Percentiles rank a stretch among this genome's conserved stretches.
Conservation (phyloP, 2,329 filamentous ascomycete genomes). For the Pseudogymnoascus sp. region DNA sequence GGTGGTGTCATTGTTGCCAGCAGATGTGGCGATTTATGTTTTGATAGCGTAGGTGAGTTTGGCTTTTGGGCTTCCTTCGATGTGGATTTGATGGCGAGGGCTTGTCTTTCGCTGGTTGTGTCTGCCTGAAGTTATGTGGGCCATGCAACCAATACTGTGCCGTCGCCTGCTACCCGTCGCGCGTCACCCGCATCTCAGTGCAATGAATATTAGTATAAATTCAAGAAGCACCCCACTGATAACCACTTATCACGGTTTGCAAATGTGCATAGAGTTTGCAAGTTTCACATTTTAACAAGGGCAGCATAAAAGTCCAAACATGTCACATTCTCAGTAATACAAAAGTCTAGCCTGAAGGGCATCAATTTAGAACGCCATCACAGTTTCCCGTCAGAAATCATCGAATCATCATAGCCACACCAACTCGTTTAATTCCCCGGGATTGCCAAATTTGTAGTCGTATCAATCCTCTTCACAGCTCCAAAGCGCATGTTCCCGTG, state of each 20-base stretch:
- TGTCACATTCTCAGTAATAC: not conserved
- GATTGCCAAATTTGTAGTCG: not conserved
- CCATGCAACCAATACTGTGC: not conserved
- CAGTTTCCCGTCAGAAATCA: not conserved
- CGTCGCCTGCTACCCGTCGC: no score
- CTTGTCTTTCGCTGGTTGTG: not conserved
- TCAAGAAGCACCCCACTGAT: no score
- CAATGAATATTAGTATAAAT: not conserved
- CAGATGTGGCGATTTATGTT: not conserved
- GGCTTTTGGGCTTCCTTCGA: not conserved
- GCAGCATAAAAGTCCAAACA: not conserved
- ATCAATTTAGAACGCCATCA: not conserved
- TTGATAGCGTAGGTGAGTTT: not conserved
- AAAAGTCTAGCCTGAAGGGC: not conserved
- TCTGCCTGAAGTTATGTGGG: conserved; percentile 16
- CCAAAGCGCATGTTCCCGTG: conserved; percentile 49
- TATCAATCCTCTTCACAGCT: conserved; percentile 39
- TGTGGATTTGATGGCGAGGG: not conserved
- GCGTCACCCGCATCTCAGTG: not conserved
- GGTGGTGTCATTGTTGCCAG: not conserved
- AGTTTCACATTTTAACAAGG: not conserved
- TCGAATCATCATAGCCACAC: not conserved
- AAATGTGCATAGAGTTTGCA: no score
- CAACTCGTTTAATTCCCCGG: not conserved
- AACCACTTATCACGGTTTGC: no score